Conservation (phyloP, 2,329 filamentous ascomycete genomes). For the Drechslerella stenobrocha region DNA sequence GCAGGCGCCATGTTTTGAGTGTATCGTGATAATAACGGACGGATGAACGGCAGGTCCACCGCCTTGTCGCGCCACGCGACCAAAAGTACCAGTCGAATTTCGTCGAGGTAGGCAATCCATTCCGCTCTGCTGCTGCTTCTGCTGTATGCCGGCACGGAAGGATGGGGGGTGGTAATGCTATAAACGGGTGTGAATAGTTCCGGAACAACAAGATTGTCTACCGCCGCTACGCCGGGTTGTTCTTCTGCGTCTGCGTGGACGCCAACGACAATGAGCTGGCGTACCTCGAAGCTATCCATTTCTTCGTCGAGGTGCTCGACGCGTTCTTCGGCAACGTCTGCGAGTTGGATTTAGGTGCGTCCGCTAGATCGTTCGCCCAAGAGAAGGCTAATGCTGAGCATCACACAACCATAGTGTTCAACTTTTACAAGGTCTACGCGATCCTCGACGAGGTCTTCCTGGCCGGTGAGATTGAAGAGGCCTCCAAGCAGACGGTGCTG, state of each 20-base stretch:
- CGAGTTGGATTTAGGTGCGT: conserved; percentile 76
- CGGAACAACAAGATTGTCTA: conserved; percentile 96
- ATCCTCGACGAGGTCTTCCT: conserved; percentile 98
- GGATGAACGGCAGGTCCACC: conserved; percentile 71
- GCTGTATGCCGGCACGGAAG: neutral
- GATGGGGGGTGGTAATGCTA: neutral
- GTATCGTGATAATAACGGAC: neutral
- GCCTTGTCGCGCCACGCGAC: conserved; percentile 93
- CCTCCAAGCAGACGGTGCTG: conserved; percentile 95
- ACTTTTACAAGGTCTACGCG: conserved; percentile 85
- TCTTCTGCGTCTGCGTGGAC: conserved; percentile 99
- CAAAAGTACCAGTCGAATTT: conserved; percentile 99
- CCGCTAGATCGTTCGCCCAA: conserved; percentile 52
- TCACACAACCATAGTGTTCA: conserved; percentile 62
- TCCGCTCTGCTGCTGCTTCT: too few relatives aligned
- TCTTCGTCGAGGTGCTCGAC: conserved; percentile 98
- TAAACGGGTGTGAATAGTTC: conserved; percentile 57
- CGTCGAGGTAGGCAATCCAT: conserved; percentile 69
- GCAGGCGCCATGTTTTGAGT: too few relatives aligned
- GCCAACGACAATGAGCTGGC: conserved; percentile 98
- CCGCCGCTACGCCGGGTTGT: conserved; percentile 92
- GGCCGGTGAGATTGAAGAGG: conserved; percentile 97
- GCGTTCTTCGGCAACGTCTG: conserved; percentile 99
- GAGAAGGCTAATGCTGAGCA: neutral
- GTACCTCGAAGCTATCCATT: conserved; percentile 96